A percentile compares a stretch with the other conserved stretches of the same genome.
Conservation (phyloP, 179 eudicot genomes). For the Camellia oleifera region DNA sequence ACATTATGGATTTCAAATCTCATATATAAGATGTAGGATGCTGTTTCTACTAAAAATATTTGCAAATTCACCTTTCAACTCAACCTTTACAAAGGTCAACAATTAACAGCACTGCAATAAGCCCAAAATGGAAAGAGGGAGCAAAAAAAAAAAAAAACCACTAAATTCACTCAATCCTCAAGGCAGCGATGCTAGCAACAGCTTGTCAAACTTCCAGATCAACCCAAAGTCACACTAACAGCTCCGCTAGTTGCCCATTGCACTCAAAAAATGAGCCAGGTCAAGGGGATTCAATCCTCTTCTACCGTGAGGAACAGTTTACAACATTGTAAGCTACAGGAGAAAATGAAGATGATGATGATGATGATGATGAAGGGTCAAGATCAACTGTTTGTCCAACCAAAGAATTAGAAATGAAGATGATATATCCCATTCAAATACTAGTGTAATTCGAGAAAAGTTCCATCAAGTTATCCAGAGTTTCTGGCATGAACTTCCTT, state of each 20-base stretch:
- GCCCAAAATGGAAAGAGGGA: conserved; percentile 14
- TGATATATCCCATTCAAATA: conserved; percentile 28
- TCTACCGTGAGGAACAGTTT: conserved; percentile 18
- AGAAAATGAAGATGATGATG: conserved; percentile 5
- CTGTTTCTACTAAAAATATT: not conserved
- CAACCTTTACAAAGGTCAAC: conserved; percentile 11
- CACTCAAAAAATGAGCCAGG: conserved; percentile 16
- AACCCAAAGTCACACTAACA: conserved; percentile 11
- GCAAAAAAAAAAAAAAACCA: not conserved
- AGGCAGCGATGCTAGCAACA: not conserved
- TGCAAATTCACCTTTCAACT: conserved; percentile 13
- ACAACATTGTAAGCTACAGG: conserved; percentile 29
- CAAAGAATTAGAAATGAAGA: conserved; percentile 28
- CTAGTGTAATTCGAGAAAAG: conserved; percentile 68
- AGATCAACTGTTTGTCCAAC: conserved; percentile 23
- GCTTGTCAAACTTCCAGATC: conserved; percentile 12
- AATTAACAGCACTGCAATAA: not conserved
- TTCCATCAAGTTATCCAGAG: conserved; percentile 53
- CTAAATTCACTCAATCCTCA: conserved; percentile 9
- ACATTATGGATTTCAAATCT: no score
- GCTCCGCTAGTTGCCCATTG: conserved; percentile 20
- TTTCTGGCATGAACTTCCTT: conserved; percentile 85
- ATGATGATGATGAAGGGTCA: conserved; percentile 9
- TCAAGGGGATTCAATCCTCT: conserved; percentile 10
- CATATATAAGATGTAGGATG: no score